Conservation (phyloP, 805 yeast genomes). For the Ogataea paraovalis region DNA sequence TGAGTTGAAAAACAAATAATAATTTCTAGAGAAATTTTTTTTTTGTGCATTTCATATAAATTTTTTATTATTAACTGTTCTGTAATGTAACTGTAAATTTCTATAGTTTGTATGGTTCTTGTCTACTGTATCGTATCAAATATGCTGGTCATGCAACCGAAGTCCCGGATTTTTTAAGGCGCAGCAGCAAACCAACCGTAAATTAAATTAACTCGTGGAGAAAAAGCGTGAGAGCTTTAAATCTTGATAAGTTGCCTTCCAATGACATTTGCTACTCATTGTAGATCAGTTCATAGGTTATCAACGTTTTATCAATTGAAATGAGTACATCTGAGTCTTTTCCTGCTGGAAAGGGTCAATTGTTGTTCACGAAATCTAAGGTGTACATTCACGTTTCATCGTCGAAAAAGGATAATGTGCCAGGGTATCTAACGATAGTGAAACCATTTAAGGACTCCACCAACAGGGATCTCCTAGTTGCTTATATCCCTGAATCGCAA, state of each 20-base stretch:
- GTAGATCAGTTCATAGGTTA: too few relatives aligned
- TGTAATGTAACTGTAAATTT: neutral
- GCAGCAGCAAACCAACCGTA: neutral
- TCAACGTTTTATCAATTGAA: neutral
- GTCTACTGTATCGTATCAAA: too few relatives aligned
- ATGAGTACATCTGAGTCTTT: slow-evolving; percentile 3
- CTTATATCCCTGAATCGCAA: slow-evolving; percentile 64
- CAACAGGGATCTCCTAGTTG: slow-evolving; percentile 54
- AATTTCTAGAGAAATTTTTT: neutral
- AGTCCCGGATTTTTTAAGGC: too few relatives aligned
- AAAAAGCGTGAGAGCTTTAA: too few relatives aligned
- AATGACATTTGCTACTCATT: too few relatives aligned
- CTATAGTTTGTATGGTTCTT: too few relatives aligned
- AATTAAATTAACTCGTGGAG: neutral
- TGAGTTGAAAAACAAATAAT: neutral
- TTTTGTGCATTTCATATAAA: neutral
- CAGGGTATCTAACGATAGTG: slow-evolving; percentile 71
- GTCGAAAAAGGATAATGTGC: slow-evolving; percentile 67
- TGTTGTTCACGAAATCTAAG: slow-evolving; percentile 57
- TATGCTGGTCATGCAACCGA: too few relatives aligned
- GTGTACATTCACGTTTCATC: slow-evolving; percentile 82
- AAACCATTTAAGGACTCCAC: slow-evolving; percentile 44
- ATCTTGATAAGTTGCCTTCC: neutral
- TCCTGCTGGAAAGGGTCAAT: slow-evolving; percentile 41
- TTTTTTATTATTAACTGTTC: neutral